These are phyloP conservation scores for Torulaspora pretoriensis DNA, from an alignment of 1,139 yeast species.

Conservation along the genomic window DNA sequence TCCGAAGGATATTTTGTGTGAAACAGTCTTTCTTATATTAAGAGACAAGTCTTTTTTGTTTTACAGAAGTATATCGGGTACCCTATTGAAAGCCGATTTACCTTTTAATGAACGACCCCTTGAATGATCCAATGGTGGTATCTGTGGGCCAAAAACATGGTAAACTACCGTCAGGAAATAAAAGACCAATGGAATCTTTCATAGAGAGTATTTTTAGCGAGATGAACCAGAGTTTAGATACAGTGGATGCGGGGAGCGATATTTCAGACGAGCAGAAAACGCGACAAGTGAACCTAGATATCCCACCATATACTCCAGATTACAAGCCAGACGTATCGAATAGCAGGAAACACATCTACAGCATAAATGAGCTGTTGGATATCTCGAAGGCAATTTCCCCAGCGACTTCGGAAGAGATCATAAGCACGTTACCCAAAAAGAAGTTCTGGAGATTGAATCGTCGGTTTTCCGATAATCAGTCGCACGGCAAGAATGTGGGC, in stretches of 20 bases:
- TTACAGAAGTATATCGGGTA: not conserved
- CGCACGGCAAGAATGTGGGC: conserved; percentile 11
- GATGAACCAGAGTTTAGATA: conserved; percentile 6
- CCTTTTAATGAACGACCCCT: conserved; percentile 3
- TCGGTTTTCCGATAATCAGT: conserved; percentile 22
- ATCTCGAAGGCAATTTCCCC: conserved; percentile 20
- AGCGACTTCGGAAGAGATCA: conserved; percentile 15
- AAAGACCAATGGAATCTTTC: conserved; percentile 2
- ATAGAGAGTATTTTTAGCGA: conserved; percentile 12
- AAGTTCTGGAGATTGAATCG: conserved; percentile 36
- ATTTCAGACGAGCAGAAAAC: not conserved
- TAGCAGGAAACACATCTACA: conserved; percentile 21
- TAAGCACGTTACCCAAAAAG: conserved; percentile 28
- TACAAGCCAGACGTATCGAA: conserved; percentile 23
- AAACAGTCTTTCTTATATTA: not conserved
- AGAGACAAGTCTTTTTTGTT: not conserved
- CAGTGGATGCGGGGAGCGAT: not conserved
- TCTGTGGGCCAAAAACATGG: conserved; percentile 5
- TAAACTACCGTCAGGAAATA: not conserved
- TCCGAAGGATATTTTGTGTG: too few species aligned
- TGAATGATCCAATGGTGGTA: conserved; percentile 5
- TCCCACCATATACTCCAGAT: conserved; percentile 15
- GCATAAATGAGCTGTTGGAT: conserved; percentile 24
- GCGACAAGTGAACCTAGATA: not conserved
- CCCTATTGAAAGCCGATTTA: not conserved